Evolutionary conservation across 1,284 basidiomycete species (phyloP).

Genomic region (Microstroma glucosiphilum): DNA sequence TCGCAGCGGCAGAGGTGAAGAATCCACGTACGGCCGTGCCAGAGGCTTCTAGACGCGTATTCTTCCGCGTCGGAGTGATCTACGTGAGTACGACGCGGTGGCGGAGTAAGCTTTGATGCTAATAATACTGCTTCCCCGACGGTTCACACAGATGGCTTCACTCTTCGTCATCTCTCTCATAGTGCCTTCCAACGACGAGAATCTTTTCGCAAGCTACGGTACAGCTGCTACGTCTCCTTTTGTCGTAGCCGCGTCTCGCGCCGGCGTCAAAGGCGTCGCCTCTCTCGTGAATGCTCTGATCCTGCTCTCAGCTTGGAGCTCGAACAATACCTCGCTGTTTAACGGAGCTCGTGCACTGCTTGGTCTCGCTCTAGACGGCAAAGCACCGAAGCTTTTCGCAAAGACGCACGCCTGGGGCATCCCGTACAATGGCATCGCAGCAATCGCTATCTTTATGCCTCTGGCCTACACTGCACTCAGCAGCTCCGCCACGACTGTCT

Average conservation of each 20-base stretch:
- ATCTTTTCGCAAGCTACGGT: constrained; percentile 58
- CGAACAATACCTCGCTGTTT: constrained; percentile 58
- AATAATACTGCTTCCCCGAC: neutral
- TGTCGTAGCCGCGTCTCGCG: constrained; percentile 60
- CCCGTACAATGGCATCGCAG: constrained; percentile 3
- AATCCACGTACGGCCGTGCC: constrained; percentile 43
- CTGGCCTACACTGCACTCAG: neutral
- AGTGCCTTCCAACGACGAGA: constrained; percentile 48
- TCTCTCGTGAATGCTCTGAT: constrained; percentile 52
- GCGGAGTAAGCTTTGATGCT: neutral
- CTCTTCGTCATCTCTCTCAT: constrained; percentile 6
- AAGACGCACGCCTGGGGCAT: constrained; percentile 8
- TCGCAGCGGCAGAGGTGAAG: constrained; percentile 63
- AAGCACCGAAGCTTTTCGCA: constrained; percentile 52
- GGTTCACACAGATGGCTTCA: neutral
- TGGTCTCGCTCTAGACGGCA: constrained; percentile 54
- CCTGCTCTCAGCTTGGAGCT: constrained; percentile 57
- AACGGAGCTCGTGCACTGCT: constrained; percentile 57
- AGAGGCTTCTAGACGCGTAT: constrained; percentile 10
- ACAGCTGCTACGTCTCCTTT: constrained; percentile 71
- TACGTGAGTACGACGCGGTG: neutral
- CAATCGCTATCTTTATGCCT: constrained; percentile 4
- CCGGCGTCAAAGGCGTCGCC: neutral
- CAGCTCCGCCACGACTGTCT: neutral
- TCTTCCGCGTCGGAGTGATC: constrained; percentile 11